Evolutionary conservation across 2,329 filamentous ascomycete genomes (phyloP).

Genomic region (Talaromyces sp.): DNA sequence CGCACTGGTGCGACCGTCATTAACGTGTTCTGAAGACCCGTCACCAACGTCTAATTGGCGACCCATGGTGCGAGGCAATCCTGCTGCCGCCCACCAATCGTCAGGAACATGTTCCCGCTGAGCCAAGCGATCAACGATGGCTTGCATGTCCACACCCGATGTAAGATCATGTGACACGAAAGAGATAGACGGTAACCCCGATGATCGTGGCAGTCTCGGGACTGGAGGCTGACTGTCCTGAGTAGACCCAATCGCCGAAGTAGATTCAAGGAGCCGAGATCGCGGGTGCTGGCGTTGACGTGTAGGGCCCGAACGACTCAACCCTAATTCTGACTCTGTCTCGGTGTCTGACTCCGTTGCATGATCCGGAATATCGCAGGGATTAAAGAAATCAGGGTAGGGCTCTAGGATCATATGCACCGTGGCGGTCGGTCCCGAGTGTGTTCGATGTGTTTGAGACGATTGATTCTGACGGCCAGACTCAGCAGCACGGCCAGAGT

Average conservation of each 20-base stretch:
- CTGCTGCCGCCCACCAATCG: slow-evolving; percentile 73
- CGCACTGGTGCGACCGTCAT: slow-evolving; percentile 1
- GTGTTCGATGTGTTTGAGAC: slow-evolving; percentile 41
- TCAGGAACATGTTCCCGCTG: slow-evolving; percentile 73
- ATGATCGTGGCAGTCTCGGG: slow-evolving; percentile 7
- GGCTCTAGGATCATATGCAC: slow-evolving; percentile 32
- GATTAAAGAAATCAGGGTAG: slow-evolving; percentile 35
- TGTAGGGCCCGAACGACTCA: slow-evolving; percentile 8
- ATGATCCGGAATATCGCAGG: slow-evolving; percentile 37
- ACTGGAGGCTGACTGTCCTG: slow-evolving; percentile 33
- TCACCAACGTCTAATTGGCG: slow-evolving; percentile 28
- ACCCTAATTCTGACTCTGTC: slow-evolving; percentile 22
- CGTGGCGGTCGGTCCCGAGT: slow-evolving; percentile 21
- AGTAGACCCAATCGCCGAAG: slow-evolving; percentile 29
- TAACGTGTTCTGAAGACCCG: slow-evolving; percentile 20
- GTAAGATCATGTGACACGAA: slow-evolving; percentile 29
- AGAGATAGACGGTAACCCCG: slow-evolving; percentile 30
- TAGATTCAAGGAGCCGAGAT: slow-evolving; percentile 22
- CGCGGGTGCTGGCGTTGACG: slow-evolving; percentile 14
- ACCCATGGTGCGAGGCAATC: slow-evolving; percentile 56
- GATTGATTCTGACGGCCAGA: slow-evolving; percentile 40
- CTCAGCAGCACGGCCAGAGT: slow-evolving; percentile 25
- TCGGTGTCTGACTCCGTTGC: slow-evolving; percentile 35
- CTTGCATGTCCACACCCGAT: slow-evolving; percentile 55
- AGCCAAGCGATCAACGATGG: slow-evolving; percentile 66